A percentile compares a stretch with the other conserved stretches of the same genome.
phyloP scores from a whole-genome alignment of 2,329 filamentous ascomycete genomes.

The Biscogniauxia marginata region DNA sequence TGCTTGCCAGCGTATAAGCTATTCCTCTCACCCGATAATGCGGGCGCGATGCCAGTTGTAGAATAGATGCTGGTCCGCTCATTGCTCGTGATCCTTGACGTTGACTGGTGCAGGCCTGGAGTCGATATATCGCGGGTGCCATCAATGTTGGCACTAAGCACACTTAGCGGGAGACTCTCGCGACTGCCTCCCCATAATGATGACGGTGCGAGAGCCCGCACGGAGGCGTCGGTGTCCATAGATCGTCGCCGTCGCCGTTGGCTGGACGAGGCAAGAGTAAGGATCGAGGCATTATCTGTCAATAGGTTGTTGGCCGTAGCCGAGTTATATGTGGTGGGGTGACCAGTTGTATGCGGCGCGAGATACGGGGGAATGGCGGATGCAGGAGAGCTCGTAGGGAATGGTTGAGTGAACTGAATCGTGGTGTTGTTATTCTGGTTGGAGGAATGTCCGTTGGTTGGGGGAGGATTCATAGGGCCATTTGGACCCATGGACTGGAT shows the following conservation, averaged over 20 bases:
- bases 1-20: slow-evolving; percentile 69
- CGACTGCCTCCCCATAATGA: slow-evolving; percentile 80
- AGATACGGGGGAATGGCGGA: slow-evolving; percentile 73
- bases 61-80: slow-evolving; percentile 84
- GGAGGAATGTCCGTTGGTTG: slow-evolving; percentile 39
- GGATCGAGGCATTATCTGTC: slow-evolving; percentile 81
- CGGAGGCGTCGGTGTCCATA: slow-evolving; percentile 82
- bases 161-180: slow-evolving; percentile 75
- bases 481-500: slow-evolving; percentile 73
- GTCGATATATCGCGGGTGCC: slow-evolving; percentile 41
- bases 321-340: slow-evolving; percentile 71
- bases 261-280: slow-evolving; percentile 80
- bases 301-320: slow-evolving; percentile 80
- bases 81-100: slow-evolving; percentile 38
- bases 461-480: slow-evolving; percentile 37
- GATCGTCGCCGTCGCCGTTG: slow-evolving; percentile 75
- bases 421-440: slow-evolving; percentile 46
- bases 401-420: slow-evolving; percentile 65
- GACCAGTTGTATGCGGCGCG: slow-evolving; percentile 44
- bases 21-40: slow-evolving; percentile 71
- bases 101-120: slow-evolving; percentile 53
- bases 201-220: slow-evolving; percentile 78
- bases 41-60: slow-evolving; percentile 64
- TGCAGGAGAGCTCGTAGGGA: slow-evolving; percentile 61
- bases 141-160: slow-evolving; percentile 71